These are phyloP conservation scores for thale cress (Arabidopsis thaliana) DNA, from an alignment of 345 rosid genomes.

Conservation along the genomic window TAIR10.1 NC_003071.7:18257501-18258000, in stretches of 20 bases:
- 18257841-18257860: neutral
- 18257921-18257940: neutral
- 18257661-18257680: slow-evolving; percentile 13
- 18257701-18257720: neutral
- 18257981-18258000: slow-evolving; percentile 39
- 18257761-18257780: neutral
- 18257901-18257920: slow-evolving; percentile 32
- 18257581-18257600: neutral
- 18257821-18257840: neutral
- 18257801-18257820: slow-evolving; percentile 10
- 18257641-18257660: slow-evolving; percentile 27
- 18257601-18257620: neutral
- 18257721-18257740: neutral
- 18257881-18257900: slow-evolving; percentile 36
- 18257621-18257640: neutral
- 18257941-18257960: slow-evolving; percentile 15
- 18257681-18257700: neutral
- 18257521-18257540: neutral
- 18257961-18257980: slow-evolving; percentile 27
- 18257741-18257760: slow-evolving; percentile 25
- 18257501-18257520: neutral
- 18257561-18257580: neutral
- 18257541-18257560: no score
- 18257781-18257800: no score
- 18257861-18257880: neutral